Base-by-base conservation (phyloP, 495 filamentous ascomycete species). In the Xylaria acuta region DNA sequence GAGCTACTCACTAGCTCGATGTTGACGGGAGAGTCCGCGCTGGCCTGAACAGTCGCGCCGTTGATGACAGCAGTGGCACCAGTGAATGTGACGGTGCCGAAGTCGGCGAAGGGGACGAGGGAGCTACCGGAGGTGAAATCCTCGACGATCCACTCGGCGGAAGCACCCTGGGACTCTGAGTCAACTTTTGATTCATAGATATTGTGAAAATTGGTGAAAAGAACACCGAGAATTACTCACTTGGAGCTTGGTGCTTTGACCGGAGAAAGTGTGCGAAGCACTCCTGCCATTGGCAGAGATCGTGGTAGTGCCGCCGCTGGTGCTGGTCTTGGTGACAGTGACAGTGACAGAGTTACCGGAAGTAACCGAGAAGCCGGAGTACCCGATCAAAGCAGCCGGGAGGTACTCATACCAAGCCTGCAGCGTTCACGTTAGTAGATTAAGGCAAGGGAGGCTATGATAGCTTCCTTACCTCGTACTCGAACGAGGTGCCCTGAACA, bases 101-200 rank as follows among this genome's bases (percentile, higher is more conserved):
- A 90, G 75, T 90, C 79, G 30, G 83, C 87, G 72, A 91, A 80
- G 11, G 84, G 80, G 0, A 91, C 88, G 67, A 86, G 80, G 63
- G 73, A 71, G 64, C 75, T 76, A 27, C 85, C 85, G 5, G 79
- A 76, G 68, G 86, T 80, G 73, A 88, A 91, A 69, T 91, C 89
- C 81, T 91, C 89, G 34, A 91, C 87, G 69, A 91, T 90, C 89
- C 88, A 91, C 69, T 91, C 89, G 12, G 86, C 89, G 73, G 64
- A 67, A 38, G 64, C 47, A 38, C 64, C 64, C 64, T 67, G 30
- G 8, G 9, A 53, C 9, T 22, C 32, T 16, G 30, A 27, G 64
- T 67, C 30, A 67, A 32, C 9, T 22, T 25, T 36, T 38, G 18
- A 36, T 67, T 22, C 27, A 53, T 22, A 49, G 25, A 47, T 1